Evolutionary conservation across 768 basidiomycete species (phyloP).

Genomic region (Lactifluus subvellereus): DNA sequence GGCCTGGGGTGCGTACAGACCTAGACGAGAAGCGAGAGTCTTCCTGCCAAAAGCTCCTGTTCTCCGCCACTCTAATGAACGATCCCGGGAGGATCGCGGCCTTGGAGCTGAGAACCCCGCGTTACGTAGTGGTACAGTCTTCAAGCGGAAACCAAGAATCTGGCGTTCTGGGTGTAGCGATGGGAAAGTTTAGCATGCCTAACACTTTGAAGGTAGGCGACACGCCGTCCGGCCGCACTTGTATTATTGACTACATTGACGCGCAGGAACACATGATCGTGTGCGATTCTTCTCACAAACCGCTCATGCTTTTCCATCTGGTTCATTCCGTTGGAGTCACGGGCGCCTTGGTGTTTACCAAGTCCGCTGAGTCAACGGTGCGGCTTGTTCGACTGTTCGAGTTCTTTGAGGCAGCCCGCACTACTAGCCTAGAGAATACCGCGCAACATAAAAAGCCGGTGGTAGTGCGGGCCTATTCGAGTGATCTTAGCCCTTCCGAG

Average conservation of each 20-base stretch:
- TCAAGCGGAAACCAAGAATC: slow-evolving; percentile 30
- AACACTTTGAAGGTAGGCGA: slow-evolving; percentile 58
- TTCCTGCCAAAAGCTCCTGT: slow-evolving; percentile 90
- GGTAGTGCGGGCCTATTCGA: slow-evolving; percentile 73
- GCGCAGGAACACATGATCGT: slow-evolving; percentile 82
- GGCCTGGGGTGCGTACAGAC: slow-evolving; percentile 42
- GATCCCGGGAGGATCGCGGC: slow-evolving; percentile 92
- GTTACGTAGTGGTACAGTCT: slow-evolving; percentile 80
- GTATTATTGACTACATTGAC: not conserved
- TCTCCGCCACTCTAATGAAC: slow-evolving; percentile 91
- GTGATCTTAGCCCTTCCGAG: slow-evolving; percentile 69
- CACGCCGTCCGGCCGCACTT: slow-evolving; percentile 2
- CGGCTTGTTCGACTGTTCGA: slow-evolving; percentile 78
- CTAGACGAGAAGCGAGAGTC: slow-evolving; percentile 50
- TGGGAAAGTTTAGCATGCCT: slow-evolving; percentile 81
- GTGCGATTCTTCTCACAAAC: slow-evolving; percentile 73
- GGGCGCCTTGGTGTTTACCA: slow-evolving; percentile 91
- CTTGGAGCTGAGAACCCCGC: slow-evolving; percentile 68
- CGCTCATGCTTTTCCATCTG: slow-evolving; percentile 84
- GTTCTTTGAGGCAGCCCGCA: slow-evolving; percentile 60
- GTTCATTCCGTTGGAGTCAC: slow-evolving; percentile 54
- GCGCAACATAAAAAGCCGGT: slow-evolving; percentile 29
- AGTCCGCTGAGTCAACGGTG: slow-evolving; percentile 84
- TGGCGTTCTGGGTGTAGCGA: slow-evolving; percentile 48
- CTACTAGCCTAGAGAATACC: slow-evolving; percentile 22